Evolutionary conservation across 2,329 filamentous ascomycete genomes (phyloP).

Genomic region (Phialocephala subalpina): DNA sequence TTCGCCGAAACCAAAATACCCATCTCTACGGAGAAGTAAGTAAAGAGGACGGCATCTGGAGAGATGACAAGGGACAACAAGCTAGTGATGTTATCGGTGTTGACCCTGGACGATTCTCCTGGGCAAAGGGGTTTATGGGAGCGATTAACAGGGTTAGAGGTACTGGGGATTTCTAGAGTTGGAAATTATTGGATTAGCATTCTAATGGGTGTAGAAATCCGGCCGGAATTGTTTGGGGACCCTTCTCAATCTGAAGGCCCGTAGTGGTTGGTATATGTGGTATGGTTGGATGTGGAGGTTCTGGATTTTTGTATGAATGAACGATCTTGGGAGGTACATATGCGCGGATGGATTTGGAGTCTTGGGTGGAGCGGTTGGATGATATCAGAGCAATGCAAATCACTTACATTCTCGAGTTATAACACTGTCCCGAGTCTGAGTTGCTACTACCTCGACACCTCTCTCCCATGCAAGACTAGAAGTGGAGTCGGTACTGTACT

Average conservation of each 20-base stretch:
- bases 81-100: slow-evolving; percentile 58
- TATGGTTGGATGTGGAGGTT: too few relatives aligned
- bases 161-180: slow-evolving; percentile 25
- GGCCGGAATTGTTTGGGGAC: too few relatives aligned
- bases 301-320: neutral
- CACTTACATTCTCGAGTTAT: too few relatives aligned
- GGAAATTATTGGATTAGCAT: too few relatives aligned
- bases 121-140: slow-evolving; percentile 65
- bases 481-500: too few relatives aligned
- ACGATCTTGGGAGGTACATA: neutral
- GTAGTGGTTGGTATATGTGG: too few relatives aligned
- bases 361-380: neutral
- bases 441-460: neutral
- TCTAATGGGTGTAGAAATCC: neutral
- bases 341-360: neutral
- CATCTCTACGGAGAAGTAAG: slow-evolving; percentile 61
- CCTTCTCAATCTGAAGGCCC: too few relatives aligned
- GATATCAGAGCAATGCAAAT: neutral
- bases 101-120: slow-evolving; percentile 62
- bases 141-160: slow-evolving; percentile 23
- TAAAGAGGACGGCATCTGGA: slow-evolving; percentile 67
- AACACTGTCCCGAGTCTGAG: too few relatives aligned
- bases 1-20: slow-evolving; percentile 74
- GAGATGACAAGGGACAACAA: slow-evolving; percentile 57
- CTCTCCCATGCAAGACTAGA: too few relatives aligned